These are phyloP conservation scores for Heliamphora pulchella DNA, from an alignment of 179 eudicot genomes.

Conservation along the genomic window DNA sequence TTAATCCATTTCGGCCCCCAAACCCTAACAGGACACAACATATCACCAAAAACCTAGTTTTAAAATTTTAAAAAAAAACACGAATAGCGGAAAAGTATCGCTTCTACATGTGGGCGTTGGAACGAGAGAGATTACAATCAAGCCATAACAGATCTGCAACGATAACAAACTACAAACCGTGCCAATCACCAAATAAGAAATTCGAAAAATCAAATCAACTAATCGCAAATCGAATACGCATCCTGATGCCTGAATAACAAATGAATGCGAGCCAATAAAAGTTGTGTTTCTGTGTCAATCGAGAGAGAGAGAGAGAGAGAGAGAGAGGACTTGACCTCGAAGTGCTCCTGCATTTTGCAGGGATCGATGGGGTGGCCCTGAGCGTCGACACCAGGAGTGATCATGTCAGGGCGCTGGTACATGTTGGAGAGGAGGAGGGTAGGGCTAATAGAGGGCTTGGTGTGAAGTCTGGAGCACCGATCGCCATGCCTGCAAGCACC, in stretches of 20 bases:
- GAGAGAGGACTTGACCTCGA: slow-evolving; percentile 25
- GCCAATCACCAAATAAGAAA: not conserved
- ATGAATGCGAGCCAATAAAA: not conserved
- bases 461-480: slow-evolving; percentile 81
- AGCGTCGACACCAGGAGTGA: slow-evolving; percentile 89
- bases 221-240: not conserved
- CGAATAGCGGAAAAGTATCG: too few species aligned
- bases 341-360: slow-evolving; percentile 50
- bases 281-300: not conserved
- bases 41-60: too few species aligned
- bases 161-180: too few species aligned
- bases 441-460: slow-evolving; percentile 85
- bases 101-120: too few species aligned
- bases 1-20: too few species aligned
- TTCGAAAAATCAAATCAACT: not conserved
- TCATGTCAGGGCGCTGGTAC: slow-evolving; percentile 90
- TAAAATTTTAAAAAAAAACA: too few species aligned
- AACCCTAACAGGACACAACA: too few species aligned
- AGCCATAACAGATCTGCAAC: not conserved
- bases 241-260: not conserved
- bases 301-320: not conserved
- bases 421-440: slow-evolving; percentile 74
- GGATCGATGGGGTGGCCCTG: slow-evolving; percentile 82
- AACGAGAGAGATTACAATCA: not conserved
- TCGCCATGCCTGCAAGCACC: slow-evolving; percentile 95